Evolutionary conservation across 2,329 filamentous ascomycete genomes (phyloP).

Genomic region (Alternaria metachromatica): DNA sequence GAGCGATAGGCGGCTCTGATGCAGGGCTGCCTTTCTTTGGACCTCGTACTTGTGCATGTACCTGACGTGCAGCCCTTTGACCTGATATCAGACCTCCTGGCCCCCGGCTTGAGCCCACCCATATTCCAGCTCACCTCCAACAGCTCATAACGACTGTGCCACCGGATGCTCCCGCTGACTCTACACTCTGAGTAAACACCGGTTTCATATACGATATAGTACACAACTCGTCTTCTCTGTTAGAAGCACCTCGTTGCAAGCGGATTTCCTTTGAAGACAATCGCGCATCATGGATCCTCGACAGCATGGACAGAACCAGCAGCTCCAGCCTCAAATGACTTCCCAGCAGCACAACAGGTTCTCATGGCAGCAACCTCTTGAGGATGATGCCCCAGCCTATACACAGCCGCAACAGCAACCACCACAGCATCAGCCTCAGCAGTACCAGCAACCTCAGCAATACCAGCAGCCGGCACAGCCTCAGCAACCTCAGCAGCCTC

Average conservation of each 20-base stretch:
- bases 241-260: background rate
- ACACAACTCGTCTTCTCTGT: background rate
- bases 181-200: background rate
- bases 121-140: conserved; percentile 1
- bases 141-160: conserved; percentile 9
- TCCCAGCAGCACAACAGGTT: conserved; percentile 36
- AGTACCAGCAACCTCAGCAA: conserved; percentile 1
- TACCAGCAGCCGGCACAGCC: conserved; percentile 5
- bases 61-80: conserved; percentile 21
- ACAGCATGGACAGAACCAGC: conserved; percentile 27
- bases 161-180: background rate
- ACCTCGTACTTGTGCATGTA: conserved; percentile 34
- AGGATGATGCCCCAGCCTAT: conserved; percentile 14
- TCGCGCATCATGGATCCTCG: conserved; percentile 30
- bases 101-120: conserved; percentile 21
- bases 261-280: background rate
- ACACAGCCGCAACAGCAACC: conserved; percentile 5
- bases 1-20: conserved; percentile 30
- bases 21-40: conserved; percentile 22
- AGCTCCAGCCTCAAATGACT: conserved; percentile 17
- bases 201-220: background rate
- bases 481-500: background rate
- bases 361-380: conserved; percentile 42
- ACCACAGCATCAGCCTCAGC: conserved; percentile 4
- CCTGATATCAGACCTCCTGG: conserved; percentile 38